phyloP scores from a whole-genome alignment of 495 filamentous ascomycete genomes.

The Ramalina intermedia region DNA sequence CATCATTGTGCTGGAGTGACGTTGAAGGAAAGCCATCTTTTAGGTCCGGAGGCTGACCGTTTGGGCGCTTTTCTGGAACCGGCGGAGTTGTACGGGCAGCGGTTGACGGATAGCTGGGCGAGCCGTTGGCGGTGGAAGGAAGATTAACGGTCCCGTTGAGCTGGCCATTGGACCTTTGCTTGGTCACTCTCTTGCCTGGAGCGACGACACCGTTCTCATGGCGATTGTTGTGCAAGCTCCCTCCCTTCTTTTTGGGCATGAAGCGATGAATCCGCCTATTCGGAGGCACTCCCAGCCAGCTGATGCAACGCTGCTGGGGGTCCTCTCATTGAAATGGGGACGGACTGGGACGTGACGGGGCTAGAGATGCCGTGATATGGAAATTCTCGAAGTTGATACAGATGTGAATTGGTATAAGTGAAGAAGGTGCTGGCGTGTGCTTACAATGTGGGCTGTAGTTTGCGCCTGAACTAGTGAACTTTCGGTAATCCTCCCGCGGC shows the following conservation, averaged over 20 bases:
- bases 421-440: conserved; percentile 2
- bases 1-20: background rate
- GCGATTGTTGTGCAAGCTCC: conserved; percentile 58
- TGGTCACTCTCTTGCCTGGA: conserved; percentile 66
- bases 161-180: conserved; percentile 49
- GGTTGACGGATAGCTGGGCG: conserved; percentile 27
- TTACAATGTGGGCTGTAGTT: background rate
- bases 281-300: conserved; percentile 10
- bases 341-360: too few species aligned
- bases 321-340: conserved; percentile 2
- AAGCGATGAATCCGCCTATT: conserved; percentile 7
- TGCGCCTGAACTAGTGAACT: background rate
- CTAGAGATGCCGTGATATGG: too few species aligned
- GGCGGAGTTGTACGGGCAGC: conserved; percentile 25
- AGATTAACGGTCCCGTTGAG: conserved; percentile 44
- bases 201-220: conserved; percentile 80
- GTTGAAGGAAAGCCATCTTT: background rate
- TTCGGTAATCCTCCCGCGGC: conserved; percentile 1
- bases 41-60: conserved; percentile 5
- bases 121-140: conserved; percentile 26
- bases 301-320: conserved; percentile 1
- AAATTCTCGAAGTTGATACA: background rate
- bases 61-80: conserved; percentile 19
- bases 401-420: background rate
- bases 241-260: conserved; percentile 44